A percentile compares a stretch with the other conserved stretches of the same genome.
phyloP scores from a whole-genome alignment of 2,329 filamentous ascomycete genomes.

The Aspergillus intermedius region DNA sequence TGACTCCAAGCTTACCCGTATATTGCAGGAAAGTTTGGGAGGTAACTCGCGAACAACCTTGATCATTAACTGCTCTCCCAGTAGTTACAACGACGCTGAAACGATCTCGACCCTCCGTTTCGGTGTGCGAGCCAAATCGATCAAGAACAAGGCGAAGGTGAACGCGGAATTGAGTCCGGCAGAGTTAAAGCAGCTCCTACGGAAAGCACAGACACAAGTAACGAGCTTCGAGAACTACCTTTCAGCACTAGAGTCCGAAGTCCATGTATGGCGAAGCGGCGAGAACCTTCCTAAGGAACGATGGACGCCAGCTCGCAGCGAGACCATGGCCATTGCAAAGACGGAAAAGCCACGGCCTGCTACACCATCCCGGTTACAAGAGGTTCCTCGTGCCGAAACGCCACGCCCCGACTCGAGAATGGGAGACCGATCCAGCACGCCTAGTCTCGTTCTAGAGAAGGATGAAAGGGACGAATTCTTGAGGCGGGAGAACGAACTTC shows the following conservation, averaged over 20 bases:
- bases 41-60: slow-evolving; percentile 97
- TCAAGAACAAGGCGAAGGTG: slow-evolving; percentile 99
- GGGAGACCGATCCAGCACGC: slow-evolving; percentile 79
- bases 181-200: slow-evolving; percentile 87
- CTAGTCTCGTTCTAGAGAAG: slow-evolving; percentile 82
- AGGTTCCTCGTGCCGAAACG: slow-evolving; percentile 51
- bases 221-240: slow-evolving; percentile 86
- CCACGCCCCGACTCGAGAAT: slow-evolving; percentile 58
- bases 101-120: slow-evolving; percentile 88
- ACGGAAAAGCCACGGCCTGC: slow-evolving; percentile 41
- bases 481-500: slow-evolving; percentile 89
- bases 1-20: slow-evolving; percentile 95
- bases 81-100: slow-evolving; percentile 95
- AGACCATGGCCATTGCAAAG: slow-evolving; percentile 46
- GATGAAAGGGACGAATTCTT: slow-evolving; percentile 96
- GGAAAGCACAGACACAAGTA: slow-evolving; percentile 84
- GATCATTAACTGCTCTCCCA: slow-evolving; percentile 98
- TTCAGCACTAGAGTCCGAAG: slow-evolving; percentile 71
- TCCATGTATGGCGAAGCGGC: slow-evolving; percentile 79
- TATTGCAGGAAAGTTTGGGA: slow-evolving; percentile 92
- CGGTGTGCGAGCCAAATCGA: slow-evolving; percentile 92
- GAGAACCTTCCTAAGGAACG: slow-evolving; percentile 81
- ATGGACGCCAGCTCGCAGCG: slow-evolving; percentile 67
- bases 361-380: slow-evolving; percentile 37
- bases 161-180: slow-evolving; percentile 94